phyloP scores from a whole-genome alignment of 108 stramenopile genomes.

The Skeletonema tropicum region DNA sequence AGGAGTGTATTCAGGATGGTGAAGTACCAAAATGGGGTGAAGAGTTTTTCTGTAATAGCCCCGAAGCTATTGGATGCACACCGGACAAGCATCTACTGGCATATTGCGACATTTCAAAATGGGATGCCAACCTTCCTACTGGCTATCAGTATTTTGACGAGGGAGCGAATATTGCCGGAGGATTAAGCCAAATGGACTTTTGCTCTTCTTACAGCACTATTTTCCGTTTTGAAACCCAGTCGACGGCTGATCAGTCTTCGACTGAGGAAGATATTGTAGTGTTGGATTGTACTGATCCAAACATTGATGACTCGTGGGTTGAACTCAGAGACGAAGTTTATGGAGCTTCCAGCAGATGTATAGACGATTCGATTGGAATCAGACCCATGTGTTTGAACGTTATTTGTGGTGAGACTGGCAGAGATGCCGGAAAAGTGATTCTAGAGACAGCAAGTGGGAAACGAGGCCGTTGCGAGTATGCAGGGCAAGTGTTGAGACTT shows the following conservation, averaged over 20 bases:
- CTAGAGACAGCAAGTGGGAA: constrained; percentile 15
- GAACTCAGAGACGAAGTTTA: constrained; percentile 32
- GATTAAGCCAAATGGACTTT: constrained; percentile 46
- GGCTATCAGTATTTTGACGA: constrained; percentile 45
- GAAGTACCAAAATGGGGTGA: constrained; percentile 35
- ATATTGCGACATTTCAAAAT: constrained; percentile 38
- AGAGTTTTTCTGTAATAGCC: constrained; percentile 39
- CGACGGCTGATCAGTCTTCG: too few species aligned
- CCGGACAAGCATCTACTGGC: constrained; percentile 40
- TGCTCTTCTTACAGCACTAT: constrained; percentile 40
- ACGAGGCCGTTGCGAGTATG: constrained; percentile 28
- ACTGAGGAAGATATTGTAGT: constrained; percentile 10
- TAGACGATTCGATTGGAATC: constrained; percentile 27
- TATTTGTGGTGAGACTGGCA: constrained; percentile 30
- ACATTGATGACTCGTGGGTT: constrained; percentile 22
- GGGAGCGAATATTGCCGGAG: constrained; percentile 34
- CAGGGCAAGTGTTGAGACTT: constrained; percentile 34
- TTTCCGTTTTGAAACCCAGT: constrained; percentile 25
- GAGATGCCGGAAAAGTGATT: constrained; percentile 25
- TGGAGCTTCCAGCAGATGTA: constrained; percentile 31
- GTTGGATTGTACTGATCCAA: constrained; percentile 33
- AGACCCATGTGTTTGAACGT: constrained; percentile 35
- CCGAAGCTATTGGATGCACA: constrained; percentile 33
- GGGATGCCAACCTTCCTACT: constrained; percentile 41
- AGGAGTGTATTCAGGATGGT: constrained; percentile 49